Percentiles rank a stretch among this genome's conserved stretches.
phyloP scores from a whole-genome alignment of 2,329 filamentous ascomycete genomes.

The Venturia effusa region DNA sequence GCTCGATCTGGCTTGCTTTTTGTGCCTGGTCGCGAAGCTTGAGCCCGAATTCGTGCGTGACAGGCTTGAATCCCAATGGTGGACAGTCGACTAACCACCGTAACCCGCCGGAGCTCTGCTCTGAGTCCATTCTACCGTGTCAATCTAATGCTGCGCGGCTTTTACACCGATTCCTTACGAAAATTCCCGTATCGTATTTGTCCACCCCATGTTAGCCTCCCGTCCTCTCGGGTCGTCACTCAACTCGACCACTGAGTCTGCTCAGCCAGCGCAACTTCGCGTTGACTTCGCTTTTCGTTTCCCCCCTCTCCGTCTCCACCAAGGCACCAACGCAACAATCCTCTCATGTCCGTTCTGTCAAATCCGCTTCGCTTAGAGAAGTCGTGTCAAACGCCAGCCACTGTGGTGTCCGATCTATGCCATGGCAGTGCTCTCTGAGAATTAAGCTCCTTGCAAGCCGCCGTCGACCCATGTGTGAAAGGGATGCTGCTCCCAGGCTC shows the following conservation, averaged over 20 bases:
- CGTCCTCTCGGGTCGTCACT: neutral
- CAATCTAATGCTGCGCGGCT: neutral
- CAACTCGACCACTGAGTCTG: neutral
- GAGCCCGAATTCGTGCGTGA: conserved; percentile 2
- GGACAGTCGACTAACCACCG: neutral
- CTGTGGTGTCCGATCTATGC: neutral
- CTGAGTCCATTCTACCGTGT: neutral
- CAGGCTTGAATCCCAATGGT: neutral
- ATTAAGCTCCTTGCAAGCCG: conserved; percentile 1
- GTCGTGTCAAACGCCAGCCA: neutral
- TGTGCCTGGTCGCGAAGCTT: conserved; percentile 5
- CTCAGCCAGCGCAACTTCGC: neutral
- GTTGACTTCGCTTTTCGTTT: neutral
- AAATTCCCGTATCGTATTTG: neutral
- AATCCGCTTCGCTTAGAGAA: neutral
- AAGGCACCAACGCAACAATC: neutral
- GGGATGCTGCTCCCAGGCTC: neutral
- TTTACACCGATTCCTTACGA: neutral
- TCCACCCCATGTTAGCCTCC: neutral
- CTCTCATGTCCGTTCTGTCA: neutral
- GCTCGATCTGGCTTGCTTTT: neutral
- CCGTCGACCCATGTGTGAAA: neutral
- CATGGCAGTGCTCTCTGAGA: neutral
- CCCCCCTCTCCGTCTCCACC: neutral
- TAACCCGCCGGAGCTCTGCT: neutral